Evolutionary conservation across 2,329 filamentous ascomycete species (phyloP).

Genomic region (Pleomassaria siparia): DNA sequence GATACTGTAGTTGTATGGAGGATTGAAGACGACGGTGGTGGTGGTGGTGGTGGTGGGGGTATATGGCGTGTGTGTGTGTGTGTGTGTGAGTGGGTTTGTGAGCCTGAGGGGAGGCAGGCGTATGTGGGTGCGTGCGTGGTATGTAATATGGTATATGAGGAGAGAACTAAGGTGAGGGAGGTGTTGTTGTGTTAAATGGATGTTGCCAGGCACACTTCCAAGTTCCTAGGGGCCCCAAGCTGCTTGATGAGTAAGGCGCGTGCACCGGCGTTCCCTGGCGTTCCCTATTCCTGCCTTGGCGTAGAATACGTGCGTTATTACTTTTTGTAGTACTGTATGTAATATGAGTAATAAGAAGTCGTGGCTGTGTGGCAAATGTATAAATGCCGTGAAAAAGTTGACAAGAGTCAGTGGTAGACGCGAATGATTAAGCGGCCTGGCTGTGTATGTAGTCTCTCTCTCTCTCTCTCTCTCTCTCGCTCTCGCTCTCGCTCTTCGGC

Average conservation of each 20-base stretch:
- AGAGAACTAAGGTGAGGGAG: too few relatives aligned
- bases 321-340: too few relatives aligned
- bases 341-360: too few relatives aligned
- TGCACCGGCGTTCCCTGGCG: too few relatives aligned
- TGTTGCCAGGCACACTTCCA: too few relatives aligned
- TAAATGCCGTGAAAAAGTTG: too few relatives aligned
- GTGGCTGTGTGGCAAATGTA: too few relatives aligned
- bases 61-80: not conserved
- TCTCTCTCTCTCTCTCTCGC: too few relatives aligned
- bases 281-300: not conserved
- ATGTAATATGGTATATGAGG: conserved; percentile 1
- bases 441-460: too few relatives aligned
- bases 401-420: conserved; percentile 7
- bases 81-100: not conserved
- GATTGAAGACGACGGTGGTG: not conserved
- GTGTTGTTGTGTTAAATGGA: too few relatives aligned
- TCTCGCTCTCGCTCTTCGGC: too few relatives aligned
- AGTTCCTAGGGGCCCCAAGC: conserved; percentile 1
- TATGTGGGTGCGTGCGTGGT: conserved; percentile 10
- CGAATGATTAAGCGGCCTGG: not conserved
- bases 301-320: not conserved
- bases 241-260: conserved; percentile 1
- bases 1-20: too few relatives aligned
- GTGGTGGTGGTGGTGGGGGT: not conserved
- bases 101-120: conserved; percentile 1